Base-by-base conservation (phyloP, 1,284 basidiomycete species). In the Nidula niveotomentosa region DNA sequence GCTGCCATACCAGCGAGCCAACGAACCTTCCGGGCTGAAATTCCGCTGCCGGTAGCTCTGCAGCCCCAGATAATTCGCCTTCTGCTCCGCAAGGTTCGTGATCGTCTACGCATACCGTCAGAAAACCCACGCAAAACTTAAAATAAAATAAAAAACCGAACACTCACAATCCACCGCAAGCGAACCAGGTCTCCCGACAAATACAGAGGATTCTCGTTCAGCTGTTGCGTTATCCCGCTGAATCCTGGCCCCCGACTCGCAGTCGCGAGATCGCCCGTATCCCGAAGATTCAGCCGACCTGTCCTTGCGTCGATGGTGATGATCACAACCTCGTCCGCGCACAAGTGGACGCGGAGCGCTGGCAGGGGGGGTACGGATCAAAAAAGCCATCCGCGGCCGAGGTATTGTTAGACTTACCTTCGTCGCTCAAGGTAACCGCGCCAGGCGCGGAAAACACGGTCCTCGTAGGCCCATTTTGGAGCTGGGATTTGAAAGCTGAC, bases 221-320 rank as follows among this genome's bases (percentile, higher is more conserved):
- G 65, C 49, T 70, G 76, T 13, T 85, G 81, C 0, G 84, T 79
- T 50, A 85, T 67, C 2, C 68, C 60, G 6, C 77, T 71, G 63
- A 90, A 89, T 33, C 79, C 79, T 13, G 83, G 82, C 0, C 80
- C 86, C 48, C 85, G 79, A n/a, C 84, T 83, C 41, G 85, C 83
- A 7, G 86, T 84, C 2, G 88, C 85, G 30, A 93, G 78, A 62
- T 90, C 88, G 7, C 89, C 89, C 1, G 84, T 87, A 65, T 92
- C 90, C 9, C 84, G 78, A 43, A 92, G 73, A 55, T 77, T 85
- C 57, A 92, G 70, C 13, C 82, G 81, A 10, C 90, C 90, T 0
- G 88, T 91, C 59, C 90, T 77, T 1, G 83, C 70, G 61, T 93
- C 90, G 48, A 93, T 80, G 5, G 85, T 84, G 51, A 92, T 78